Evolutionary conservation across 139 green algal genomes (phyloP).

Genomic region (Limnomonas spitsbergensis): DNA sequence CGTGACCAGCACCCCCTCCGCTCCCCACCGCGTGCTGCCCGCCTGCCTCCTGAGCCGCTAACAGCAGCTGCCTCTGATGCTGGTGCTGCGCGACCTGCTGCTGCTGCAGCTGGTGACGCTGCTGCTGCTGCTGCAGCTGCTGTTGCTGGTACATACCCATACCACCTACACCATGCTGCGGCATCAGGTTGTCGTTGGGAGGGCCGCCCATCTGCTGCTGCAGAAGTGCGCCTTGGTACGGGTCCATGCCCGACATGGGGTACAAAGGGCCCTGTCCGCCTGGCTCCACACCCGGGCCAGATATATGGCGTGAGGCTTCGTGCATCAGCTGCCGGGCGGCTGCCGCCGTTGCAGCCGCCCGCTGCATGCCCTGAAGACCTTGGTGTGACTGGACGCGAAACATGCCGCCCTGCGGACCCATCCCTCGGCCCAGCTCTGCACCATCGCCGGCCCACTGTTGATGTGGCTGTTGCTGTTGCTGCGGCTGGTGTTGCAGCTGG

Average conservation of each 20-base stretch:
- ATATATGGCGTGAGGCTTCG: no score
- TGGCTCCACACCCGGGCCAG: no score
- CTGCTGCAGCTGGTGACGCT: constrained; percentile 9
- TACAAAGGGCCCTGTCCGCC: neutral
- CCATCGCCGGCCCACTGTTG: neutral
- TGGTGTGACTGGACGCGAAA: neutral
- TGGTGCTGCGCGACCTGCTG: constrained; percentile 3
- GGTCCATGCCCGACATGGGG: neutral
- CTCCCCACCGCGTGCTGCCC: neutral
- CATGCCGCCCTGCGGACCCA: no score
- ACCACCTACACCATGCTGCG: neutral
- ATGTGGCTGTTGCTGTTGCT: neutral
- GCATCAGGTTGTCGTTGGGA: neutral
- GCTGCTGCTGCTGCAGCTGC: constrained; percentile 21
- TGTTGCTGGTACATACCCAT: neutral
- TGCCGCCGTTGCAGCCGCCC: neutral
- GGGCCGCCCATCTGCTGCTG: neutral
- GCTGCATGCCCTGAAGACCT: neutral
- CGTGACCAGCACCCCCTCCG: neutral
- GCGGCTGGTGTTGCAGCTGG: no score
- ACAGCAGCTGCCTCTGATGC: neutral
- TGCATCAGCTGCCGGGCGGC: neutral
- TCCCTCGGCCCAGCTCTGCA: neutral
- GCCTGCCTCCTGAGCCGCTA: neutral
- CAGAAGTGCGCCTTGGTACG: neutral